Evolutionary conservation across 108 stramenopile genomes (phyloP).

Genomic region (Discostella pseudostelligera): DNA sequence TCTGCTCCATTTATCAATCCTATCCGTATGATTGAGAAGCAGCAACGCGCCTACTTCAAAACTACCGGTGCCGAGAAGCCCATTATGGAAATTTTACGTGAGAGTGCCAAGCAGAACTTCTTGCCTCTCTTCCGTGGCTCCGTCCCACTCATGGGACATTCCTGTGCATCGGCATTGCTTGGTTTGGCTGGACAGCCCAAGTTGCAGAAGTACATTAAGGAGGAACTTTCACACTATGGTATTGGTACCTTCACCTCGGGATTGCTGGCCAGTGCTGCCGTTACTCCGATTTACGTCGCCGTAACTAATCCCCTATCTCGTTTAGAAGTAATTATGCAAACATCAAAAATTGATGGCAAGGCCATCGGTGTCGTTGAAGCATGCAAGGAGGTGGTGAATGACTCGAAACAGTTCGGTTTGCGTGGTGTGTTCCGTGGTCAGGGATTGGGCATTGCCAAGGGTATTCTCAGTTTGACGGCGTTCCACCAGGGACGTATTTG

Average conservation of each 20-base stretch:
- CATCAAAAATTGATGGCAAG: conserved; percentile 84
- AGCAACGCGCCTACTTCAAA: conserved; percentile 90
- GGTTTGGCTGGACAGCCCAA: conserved; percentile 92
- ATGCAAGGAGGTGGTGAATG: conserved; percentile 74
- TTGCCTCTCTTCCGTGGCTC: conserved; percentile 89
- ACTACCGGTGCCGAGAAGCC: conserved; percentile 82
- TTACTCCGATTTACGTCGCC: conserved; percentile 88
- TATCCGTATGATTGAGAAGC: conserved; percentile 95
- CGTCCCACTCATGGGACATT: conserved; percentile 90
- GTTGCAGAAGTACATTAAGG: conserved; percentile 89
- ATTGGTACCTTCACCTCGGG: conserved; percentile 80
- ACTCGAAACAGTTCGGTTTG: conserved; percentile 82
- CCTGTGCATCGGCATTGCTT: conserved; percentile 81
- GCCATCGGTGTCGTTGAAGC: conserved; percentile 75
- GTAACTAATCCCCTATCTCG: conserved; percentile 88
- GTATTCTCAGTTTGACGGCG: conserved; percentile 77
- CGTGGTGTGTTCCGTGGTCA: conserved; percentile 91
- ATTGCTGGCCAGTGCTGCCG: conserved; percentile 77
- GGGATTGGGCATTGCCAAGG: conserved; percentile 91
- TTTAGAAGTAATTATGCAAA: conserved; percentile 95
- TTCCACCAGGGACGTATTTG: conserved; percentile 92
- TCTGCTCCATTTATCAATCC: conserved; percentile 91
- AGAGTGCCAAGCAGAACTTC: conserved; percentile 80
- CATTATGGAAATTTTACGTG: conserved; percentile 81
- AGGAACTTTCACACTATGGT: conserved; percentile 51